phyloP scores from a whole-genome alignment of 345 rosid species.

The Geranium rotundifolium region DNA sequence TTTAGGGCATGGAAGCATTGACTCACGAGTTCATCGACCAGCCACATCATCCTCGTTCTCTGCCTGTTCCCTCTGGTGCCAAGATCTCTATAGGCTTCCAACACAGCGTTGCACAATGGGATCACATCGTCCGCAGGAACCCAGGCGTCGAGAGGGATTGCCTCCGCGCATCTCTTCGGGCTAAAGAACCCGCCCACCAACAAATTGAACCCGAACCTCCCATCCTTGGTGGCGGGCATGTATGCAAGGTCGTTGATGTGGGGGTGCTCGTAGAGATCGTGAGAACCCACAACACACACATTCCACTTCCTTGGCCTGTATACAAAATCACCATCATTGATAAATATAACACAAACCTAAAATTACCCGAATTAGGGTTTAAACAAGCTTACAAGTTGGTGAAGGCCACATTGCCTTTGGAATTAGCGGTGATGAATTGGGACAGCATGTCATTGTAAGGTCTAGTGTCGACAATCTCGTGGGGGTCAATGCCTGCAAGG shows the following conservation, averaged over 20 bases:
- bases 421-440: slow-evolving; percentile 67
- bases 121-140: slow-evolving; percentile 66
- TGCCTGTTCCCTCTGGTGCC: slow-evolving; percentile 83
- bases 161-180: slow-evolving; percentile 79
- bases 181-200: slow-evolving; percentile 97
- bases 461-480: slow-evolving; percentile 78
- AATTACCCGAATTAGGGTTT: not conserved
- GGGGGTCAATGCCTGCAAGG: slow-evolving; percentile 80
- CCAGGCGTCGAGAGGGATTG: slow-evolving; percentile 94
- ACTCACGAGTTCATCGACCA: slow-evolving; percentile 88
- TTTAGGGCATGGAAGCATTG: not conserved
- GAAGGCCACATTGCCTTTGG: slow-evolving; percentile 56
- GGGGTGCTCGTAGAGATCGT: slow-evolving; percentile 94
- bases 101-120: slow-evolving; percentile 62
- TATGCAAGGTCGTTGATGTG: slow-evolving; percentile 96
- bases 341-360: not conserved
- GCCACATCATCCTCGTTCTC: slow-evolving; percentile 96
- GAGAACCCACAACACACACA: slow-evolving; percentile 84
- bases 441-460: slow-evolving; percentile 74
- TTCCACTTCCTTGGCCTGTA: slow-evolving; percentile 97
- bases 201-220: slow-evolving; percentile 73
- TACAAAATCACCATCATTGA: not conserved
- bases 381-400: slow-evolving; percentile 56
- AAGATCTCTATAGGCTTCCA: slow-evolving; percentile 86
- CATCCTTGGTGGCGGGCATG: slow-evolving; percentile 79